Base-by-base conservation (phyloP, 2,329 filamentous ascomycete species). In the Beauveria caledonica region DNA sequence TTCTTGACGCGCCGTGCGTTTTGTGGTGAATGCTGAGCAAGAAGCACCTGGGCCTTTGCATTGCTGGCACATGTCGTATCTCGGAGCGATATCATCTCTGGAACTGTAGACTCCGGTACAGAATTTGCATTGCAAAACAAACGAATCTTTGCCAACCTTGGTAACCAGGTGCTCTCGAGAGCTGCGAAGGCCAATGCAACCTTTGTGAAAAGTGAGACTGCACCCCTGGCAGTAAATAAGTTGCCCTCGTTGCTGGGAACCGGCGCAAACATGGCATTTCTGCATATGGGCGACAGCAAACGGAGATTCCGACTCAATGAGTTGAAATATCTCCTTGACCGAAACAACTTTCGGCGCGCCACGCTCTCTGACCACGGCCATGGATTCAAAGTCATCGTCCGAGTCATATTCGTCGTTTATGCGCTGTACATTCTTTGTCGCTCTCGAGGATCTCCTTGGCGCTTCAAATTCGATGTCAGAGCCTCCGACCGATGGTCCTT, bases 141-240 rank as follows among this genome's bases (percentile, higher is more conserved):
- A 97, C 42, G 87, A 74, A 2, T 87, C 85, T 1, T 87, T 78
- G 2, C 79, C 86, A 57, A 97, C 74, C 71, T 97, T 99, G 25
- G 92, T 97, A 10, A 90, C 90, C 40, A 94, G 76, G 71, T 97
- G 94, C n/a, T 96, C 91, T 62, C 94, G 83, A 13, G 72, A 77
- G 56, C 81, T 83, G 54, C 94, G 84, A 53, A 80, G 78, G 1
- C 93, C 92, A 29, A 99, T 79, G 69, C 94, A 99, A 45, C 76
- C 76, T 71, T 89, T 90, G 73, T 99, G 94, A 66, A 91, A 96
- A 0, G 89, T 81, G 52, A 87, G 78, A 2, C 87, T 91, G 71
- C 94, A 99, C 33, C 94, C 94, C 74, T 99, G 95, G 66, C 94
- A 99, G 68, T 87, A 86, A 39, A 99, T 81, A 25, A 99, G 77